Percentiles rank a stretch among this genome's conserved stretches.
Conservation (phyloP, 2,329 filamentous ascomycete species). For the Cladophialophora psammophila region DNA sequence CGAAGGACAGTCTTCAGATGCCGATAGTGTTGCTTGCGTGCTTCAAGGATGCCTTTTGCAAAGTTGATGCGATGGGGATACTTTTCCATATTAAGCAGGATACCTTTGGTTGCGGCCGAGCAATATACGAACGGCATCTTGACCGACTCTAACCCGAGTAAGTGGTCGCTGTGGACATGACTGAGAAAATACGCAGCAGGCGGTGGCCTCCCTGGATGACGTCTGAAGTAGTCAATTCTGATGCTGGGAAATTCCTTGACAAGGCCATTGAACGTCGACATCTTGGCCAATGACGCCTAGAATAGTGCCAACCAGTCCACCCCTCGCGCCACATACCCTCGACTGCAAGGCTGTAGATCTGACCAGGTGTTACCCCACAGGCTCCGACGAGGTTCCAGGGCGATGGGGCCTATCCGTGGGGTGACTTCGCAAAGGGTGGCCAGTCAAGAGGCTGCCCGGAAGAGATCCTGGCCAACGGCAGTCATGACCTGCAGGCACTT, state of each 20-base stretch:
- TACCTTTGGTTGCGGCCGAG: conserved; percentile 79
- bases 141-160: conserved; percentile 78
- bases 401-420: not conserved
- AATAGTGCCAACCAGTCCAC: not conserved
- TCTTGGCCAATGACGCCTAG: conserved; percentile 45
- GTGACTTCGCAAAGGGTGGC: conserved; percentile 14
- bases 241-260: conserved; percentile 81
- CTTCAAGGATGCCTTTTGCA: conserved; percentile 77
- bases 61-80: conserved; percentile 83
- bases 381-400: not conserved
- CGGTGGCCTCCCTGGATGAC: conserved; percentile 59
- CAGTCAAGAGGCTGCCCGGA: conserved; percentile 19
- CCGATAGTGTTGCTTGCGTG: conserved; percentile 75
- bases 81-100: conserved; percentile 80
- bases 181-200: conserved; percentile 87
- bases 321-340: not conserved
- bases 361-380: not conserved
- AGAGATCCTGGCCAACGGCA: conserved; percentile 19
- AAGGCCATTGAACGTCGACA: conserved; percentile 80
- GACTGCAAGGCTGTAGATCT: conserved; percentile 25
- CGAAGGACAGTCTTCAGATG: conserved; percentile 77
- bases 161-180: conserved; percentile 91
- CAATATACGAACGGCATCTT: conserved; percentile 88
- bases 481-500: conserved; percentile 25
- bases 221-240: conserved; percentile 82